Conservation (phyloP, 306 rosid genomes). For the Heteromeles arbutifolia region DNA sequence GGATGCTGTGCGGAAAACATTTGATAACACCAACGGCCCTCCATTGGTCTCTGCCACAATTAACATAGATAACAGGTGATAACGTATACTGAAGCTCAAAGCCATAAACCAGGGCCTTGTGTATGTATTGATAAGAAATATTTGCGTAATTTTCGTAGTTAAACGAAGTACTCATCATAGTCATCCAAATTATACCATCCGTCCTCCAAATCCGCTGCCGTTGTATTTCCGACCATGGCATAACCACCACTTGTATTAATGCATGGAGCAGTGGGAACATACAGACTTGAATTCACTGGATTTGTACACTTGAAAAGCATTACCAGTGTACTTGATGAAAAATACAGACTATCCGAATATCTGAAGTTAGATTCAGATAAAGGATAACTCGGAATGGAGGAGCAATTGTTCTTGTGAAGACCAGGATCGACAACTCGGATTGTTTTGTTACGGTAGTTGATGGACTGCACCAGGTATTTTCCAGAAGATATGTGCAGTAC, state of each 20-base stretch:
- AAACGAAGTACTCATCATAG: neutral
- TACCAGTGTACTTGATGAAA: neutral
- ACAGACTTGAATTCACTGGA: neutral
- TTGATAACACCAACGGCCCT: neutral
- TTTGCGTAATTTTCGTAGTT: neutral
- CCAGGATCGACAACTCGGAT: constrained; percentile 25
- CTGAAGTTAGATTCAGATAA: neutral
- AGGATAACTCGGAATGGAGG: neutral
- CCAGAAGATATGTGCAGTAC: neutral
- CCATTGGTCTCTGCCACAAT: neutral
- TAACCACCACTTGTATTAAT: neutral
- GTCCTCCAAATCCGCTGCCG: neutral
- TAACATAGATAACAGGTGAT: neutral
- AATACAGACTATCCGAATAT: neutral
- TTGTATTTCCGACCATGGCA: neutral
- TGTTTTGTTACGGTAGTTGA: neutral
- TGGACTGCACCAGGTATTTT: constrained; percentile 3
- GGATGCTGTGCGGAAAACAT: neutral
- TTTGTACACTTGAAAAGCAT: neutral
- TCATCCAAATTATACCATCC: neutral
- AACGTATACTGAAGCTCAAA: neutral
- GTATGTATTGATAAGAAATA: neutral
- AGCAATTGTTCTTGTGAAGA: neutral
- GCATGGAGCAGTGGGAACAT: neutral
- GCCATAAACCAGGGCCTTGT: neutral